Evolutionary conservation across 257 asterid species (phyloP), one percentile per base, ranked within the genome.

Genomic region (Solanum piurae): DNA sequence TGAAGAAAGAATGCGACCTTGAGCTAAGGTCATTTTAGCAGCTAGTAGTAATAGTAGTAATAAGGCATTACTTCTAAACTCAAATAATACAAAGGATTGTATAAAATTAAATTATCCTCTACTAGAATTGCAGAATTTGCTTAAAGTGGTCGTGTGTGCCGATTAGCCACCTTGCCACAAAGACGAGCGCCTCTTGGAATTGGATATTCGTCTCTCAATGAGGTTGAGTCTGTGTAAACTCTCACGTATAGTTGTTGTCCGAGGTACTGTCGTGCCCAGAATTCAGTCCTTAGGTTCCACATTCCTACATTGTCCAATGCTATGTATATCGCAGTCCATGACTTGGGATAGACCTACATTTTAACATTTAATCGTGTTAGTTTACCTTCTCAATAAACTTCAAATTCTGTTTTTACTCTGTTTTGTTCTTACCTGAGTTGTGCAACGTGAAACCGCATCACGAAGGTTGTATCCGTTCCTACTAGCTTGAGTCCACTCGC

Each of bases 221-320:
- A 94, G 5, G 92, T 94, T 16, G 98, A 93, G 2, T 89, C 37
- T 0, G 98, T 93, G 90, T 89, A 93, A 55, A 94, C 95, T 87
- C 96, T 86, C 25, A 94, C 82, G 38, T 94, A 93, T 36, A 93
- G 88, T 60, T 94, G 98, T n/a, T 94, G 98, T 23, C 98, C 96
- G 7, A 94, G 89, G 89, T 92, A 94, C 34, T 94, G 95, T 58
- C 98, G 88, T 4, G 94, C 96, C 98, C 98, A 94, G 71, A 90
- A 94, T 91, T 94, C 98, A 6, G 98, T 93, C 83, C 98, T 92
- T 90, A 94, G 77, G 91, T 94, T 91, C 96, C 98, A 94, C 98
- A 94, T 91, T 49, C 98, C 98, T 4, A 94, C 98, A 12, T 94
- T 94, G 90, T 94, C 98, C 21, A 94, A 90, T 0, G 96, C 94